Evolutionary conservation across 179 eudicot genomes (phyloP).

Genomic region (Silene noctiflora): DNA sequence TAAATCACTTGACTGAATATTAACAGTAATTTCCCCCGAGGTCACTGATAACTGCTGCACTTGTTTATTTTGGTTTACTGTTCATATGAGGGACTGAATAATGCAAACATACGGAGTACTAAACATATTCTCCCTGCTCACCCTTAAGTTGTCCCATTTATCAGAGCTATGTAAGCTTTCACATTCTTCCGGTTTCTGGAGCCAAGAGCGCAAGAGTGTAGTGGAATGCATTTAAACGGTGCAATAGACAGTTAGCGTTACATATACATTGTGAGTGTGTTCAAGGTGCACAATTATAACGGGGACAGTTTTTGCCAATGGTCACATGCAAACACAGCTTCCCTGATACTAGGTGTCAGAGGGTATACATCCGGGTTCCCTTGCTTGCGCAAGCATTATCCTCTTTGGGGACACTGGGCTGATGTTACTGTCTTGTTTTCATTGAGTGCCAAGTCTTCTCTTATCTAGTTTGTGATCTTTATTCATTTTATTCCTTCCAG

Average conservation of each 20-base stretch:
- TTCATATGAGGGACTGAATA: background rate
- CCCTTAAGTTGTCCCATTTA: conserved; percentile 1
- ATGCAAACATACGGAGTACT: background rate
- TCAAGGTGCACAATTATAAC: background rate
- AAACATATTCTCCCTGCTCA: background rate
- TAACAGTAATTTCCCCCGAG: background rate
- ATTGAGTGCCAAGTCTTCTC: background rate
- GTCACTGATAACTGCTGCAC: background rate
- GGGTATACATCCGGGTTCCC: background rate
- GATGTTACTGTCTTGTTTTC: background rate
- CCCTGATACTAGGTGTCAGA: background rate
- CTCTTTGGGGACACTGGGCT: background rate
- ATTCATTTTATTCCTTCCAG: background rate
- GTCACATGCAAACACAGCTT: background rate
- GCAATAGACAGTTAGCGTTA: background rate
- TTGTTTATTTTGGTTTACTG: background rate
- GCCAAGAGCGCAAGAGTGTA: background rate
- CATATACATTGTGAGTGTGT: background rate
- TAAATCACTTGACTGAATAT: background rate
- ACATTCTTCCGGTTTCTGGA: background rate
- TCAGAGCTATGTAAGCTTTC: conserved; percentile 3
- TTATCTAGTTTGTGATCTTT: conserved; percentile 5
- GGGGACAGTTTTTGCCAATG: background rate
- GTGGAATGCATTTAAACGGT: background rate
- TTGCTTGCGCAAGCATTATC: background rate